Conservation (phyloP, 768 basidiomycete genomes). For the Amanita molliuscula region DNA sequence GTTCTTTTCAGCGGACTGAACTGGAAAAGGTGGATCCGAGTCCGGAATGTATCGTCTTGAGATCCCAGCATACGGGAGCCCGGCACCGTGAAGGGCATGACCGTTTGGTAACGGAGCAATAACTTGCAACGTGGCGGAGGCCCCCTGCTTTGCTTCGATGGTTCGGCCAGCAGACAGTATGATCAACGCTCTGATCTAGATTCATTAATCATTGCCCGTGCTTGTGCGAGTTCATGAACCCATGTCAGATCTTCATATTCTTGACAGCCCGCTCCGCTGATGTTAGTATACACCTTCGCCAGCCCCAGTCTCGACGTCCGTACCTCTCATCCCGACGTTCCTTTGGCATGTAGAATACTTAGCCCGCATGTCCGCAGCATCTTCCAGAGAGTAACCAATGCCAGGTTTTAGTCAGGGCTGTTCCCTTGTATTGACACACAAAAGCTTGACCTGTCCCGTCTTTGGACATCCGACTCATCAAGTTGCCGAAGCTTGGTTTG, state of each 20-base stretch:
- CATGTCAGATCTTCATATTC: background rate
- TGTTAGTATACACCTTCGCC: background rate
- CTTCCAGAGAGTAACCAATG: background rate
- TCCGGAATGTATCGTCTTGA: background rate
- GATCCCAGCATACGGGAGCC: background rate
- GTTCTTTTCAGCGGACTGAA: background rate
- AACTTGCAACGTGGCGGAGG: background rate
- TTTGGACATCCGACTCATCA: background rate
- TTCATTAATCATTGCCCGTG: background rate
- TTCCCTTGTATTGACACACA: background rate
- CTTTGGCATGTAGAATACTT: background rate
- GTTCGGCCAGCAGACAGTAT: background rate
- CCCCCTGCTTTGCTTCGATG: conserved; percentile 3
- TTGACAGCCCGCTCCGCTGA: background rate
- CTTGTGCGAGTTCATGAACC: background rate
- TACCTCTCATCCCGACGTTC: background rate
- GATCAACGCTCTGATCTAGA: conserved; percentile 3
- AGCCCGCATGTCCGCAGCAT: background rate
- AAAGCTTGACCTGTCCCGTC: background rate
- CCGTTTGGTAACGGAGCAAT: conserved; percentile 1
- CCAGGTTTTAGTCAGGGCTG: background rate
- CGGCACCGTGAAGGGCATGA: conserved; percentile 1
- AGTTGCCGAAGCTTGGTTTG: background rate
- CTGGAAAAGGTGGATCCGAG: background rate
- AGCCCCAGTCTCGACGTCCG: background rate